phyloP scores from a whole-genome alignment of 2,329 filamentous ascomycete genomes.

The Nothopassalora personata region DNA sequence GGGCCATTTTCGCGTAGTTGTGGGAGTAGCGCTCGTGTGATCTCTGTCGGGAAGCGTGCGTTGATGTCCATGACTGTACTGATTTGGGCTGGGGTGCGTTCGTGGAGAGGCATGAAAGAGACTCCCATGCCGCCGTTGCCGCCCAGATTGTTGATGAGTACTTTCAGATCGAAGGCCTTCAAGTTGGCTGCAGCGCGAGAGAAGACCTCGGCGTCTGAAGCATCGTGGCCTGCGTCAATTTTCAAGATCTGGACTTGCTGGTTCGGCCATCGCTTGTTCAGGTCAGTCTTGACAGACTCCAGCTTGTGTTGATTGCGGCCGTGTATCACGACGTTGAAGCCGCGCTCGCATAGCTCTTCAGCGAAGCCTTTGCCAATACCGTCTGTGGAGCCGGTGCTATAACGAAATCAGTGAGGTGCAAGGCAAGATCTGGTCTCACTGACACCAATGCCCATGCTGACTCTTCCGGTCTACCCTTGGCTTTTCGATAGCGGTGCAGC shows the following conservation, averaged over 20 bases:
- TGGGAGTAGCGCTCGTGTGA: slow-evolving; percentile 46
- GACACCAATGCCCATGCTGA: slow-evolving; percentile 18
- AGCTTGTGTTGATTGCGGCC: slow-evolving; percentile 52
- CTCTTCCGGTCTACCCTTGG: background rate
- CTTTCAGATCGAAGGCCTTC: slow-evolving; percentile 41
- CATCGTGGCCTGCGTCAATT: slow-evolving; percentile 13
- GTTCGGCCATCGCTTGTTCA: slow-evolving; percentile 39
- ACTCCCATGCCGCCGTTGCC: slow-evolving; percentile 32
- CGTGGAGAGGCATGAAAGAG: slow-evolving; percentile 35
- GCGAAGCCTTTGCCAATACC: slow-evolving; percentile 52
- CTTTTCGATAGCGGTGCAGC: slow-evolving; percentile 20
- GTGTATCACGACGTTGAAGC: slow-evolving; percentile 55
- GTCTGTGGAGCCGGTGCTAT: slow-evolving; percentile 48
- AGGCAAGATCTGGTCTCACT: background rate
- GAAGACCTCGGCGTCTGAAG: slow-evolving; percentile 41
- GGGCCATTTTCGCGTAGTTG: slow-evolving; percentile 39
- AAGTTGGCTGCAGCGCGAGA: slow-evolving; percentile 21
- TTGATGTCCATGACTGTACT: slow-evolving; percentile 46
- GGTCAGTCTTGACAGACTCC: slow-evolving; percentile 35
- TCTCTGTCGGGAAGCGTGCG: slow-evolving; percentile 45
- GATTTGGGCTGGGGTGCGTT: slow-evolving; percentile 36
- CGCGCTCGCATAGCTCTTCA: slow-evolving; percentile 46
- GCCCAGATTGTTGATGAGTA: slow-evolving; percentile 56
- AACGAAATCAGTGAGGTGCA: background rate
- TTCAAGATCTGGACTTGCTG: slow-evolving; percentile 36